Base-by-base conservation (phyloP, 208 protist genomes). In the Trypanosoma congolense region DNA sequence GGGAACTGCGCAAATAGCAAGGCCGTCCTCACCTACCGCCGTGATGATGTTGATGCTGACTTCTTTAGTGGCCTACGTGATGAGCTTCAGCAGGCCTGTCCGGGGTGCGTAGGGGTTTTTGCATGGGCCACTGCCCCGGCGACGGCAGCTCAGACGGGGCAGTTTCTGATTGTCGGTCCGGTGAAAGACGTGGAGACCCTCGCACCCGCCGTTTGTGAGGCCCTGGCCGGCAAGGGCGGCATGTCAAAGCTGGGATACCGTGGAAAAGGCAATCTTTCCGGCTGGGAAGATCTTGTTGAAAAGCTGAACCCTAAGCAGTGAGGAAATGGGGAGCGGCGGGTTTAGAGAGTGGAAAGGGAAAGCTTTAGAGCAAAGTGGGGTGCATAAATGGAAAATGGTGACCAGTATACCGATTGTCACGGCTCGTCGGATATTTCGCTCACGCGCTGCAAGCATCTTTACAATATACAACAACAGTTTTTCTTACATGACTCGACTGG, bases 211-310 rank as follows among this genome's bases (percentile, higher is more conserved):
- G 69, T 77, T 6, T 72, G 72, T 61, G 44, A 22, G 28, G 57
- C 70, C 42, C 59, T 92, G 44, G 61, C 70, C 26, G 80, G 70
- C 12, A 89, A 85, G 52, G 85, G 85, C 14, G 80, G 85, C 16
- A 62, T 73, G 41, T 89, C 85, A 3, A 87, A 85, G 63, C 44
- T 62, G 14, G 80, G 85, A 4, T 92, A 83, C 58, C 78, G 85
- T 33, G 85, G 80, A 4, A 92, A 92, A 56, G 75, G 85, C 12
- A 80, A 56, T 21, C 52, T 92, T 36, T 67, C 61, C 5, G 61
- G 74, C 43, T 92, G 85, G 85, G 62, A 75, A 10, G 30, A 50
- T 42, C 57, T 87, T n/a, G 71, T 71, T 40, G 47, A 74, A 51
- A 56, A 40, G 22, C 60, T 86, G 19, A 31, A 64, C n/a, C 46